Evolutionary conservation across 495 filamentous ascomycete genomes (phyloP), one percentile per base, ranked within the genome.

Genomic region (Sphaerosporella brunnea): DNA sequence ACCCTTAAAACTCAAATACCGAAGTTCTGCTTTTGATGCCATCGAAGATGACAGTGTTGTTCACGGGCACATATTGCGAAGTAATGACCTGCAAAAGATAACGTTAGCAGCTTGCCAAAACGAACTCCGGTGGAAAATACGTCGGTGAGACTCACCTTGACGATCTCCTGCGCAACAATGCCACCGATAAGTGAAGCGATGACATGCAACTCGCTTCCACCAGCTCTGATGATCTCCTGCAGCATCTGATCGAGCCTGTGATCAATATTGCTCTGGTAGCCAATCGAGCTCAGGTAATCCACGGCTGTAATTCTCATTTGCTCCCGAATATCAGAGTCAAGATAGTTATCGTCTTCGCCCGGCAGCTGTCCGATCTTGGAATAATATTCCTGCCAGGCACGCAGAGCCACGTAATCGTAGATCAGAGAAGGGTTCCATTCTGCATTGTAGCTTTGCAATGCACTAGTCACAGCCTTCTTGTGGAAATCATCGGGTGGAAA

Each of bases 31-130:
- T 92, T 48, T 62, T 67, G 19, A 93, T 79, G 37, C 90, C 90
- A 67, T 96, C 86, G 60, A 92, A 94, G 46, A 96, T 68, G 62
- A 84, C 88, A 8, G 82, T 88, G 62, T 94, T 90, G 58, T 95
- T 85, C 46, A 93, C 74, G 15, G 90, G 90, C 10, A 93, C 73
- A 68, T 99, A 99, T 70, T 99, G 90, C 63, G 84, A 78, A 40
- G 90, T 99, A 50, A 96, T 71, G 23, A 93, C 78, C 57, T 60
- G 26, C n/a, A n/a, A n/a, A n/a, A n/a, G n/a, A n/a, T n/a, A n/a
- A n/a, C n/a, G n/a, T n/a, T n/a, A n/a, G n/a, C n/a, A n/a, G n/a
- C n/a, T n/a, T n/a, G n/a, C n/a, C n/a, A n/a, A 11, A n/a, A 18
- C 1, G 4, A 24, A 24, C 20, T n/a, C n/a, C n/a, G n/a, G n/a